Base-by-base conservation (phyloP, 352 stramenopile genomes). In the Pythium volutum region DNA sequence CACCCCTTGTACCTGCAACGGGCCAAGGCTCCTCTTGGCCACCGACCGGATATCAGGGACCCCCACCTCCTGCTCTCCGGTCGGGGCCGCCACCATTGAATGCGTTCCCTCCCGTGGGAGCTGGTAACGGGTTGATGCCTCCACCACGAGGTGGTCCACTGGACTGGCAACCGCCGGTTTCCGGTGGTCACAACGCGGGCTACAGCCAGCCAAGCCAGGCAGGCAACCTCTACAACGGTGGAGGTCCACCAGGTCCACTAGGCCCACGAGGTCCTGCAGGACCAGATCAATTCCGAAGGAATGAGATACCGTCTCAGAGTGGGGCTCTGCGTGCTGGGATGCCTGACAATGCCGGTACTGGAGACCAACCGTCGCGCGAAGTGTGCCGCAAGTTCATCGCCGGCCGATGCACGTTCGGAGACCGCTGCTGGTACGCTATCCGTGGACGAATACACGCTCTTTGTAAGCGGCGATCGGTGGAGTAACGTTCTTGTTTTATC, bases 351-450 rank as follows among this genome's bases (percentile, higher is more conserved):
- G n/a, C n/a, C n/a, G n/a, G n/a, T n/a, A n/a, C 9, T 18, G 70
- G 64, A 1, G 71, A 83, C 36, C 77, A 80, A 41, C 62, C 72
- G 2, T 76, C 67, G 25, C 70, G 78, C 36, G 73, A 93, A 67
- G 34, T 95, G 9, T 95, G 85, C 54, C 84, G 82, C 58, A 89
- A 92, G 31, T 95, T 88, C 60, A 36, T 88, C 47, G 59, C 66
- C 12, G 81, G 80, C 26, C 70, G 73, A 34, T 95, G 85, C 72
- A 83, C 72, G 4, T 92, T 87, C 76, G 85, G 85, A 27, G 85
- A 91, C 53, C 78, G 75, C 70, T 94, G 85, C 78, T 87, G 81
- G 81, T 93, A 93, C 63, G 83, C 52, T 64, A 46, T 58, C 31
- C 43, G 59, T 66, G 59, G 38, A 34, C 26, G 48, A 57, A 55